Percentiles rank a stretch among this genome's conserved stretches.
These are phyloP conservation scores for Psilocybe sp. DNA, from an alignment of 768 basidiomycete species.

Conservation along the genomic window DNA sequence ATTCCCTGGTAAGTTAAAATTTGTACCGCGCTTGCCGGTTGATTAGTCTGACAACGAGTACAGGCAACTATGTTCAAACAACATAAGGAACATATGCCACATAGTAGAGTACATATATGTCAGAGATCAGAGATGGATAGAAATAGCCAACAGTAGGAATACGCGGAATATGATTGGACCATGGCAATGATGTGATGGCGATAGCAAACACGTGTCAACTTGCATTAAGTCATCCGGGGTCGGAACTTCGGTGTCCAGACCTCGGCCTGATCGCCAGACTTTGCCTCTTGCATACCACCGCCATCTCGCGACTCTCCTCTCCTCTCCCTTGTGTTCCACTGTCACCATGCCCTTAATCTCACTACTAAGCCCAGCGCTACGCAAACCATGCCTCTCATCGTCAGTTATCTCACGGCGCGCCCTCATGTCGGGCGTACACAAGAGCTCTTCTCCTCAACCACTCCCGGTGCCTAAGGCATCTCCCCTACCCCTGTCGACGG, in stretches of 20 bases:
- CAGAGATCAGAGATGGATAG: background rate
- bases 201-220: slow-evolving; percentile 22
- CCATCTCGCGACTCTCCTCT: background rate
- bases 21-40: background rate
- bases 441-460: slow-evolving; percentile 24
- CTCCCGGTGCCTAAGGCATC: slow-evolving; percentile 36
- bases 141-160: slow-evolving; percentile 14
- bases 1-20: slow-evolving; percentile 67
- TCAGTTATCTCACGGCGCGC: slow-evolving; percentile 48
- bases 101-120: background rate
- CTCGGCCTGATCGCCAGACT: background rate
- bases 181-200: slow-evolving; percentile 2
- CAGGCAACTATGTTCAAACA: slow-evolving; percentile 72
- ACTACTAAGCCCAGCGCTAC: slow-evolving; percentile 28
- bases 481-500: slow-evolving; percentile 41
- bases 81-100: slow-evolving; percentile 18
- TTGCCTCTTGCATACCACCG: background rate
- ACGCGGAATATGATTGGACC: slow-evolving; percentile 25
- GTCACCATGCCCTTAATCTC: slow-evolving; percentile 24
- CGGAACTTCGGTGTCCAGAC: too few species aligned
- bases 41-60: slow-evolving; percentile 5
- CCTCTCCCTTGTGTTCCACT: slow-evolving; percentile 13
- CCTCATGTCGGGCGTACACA: slow-evolving; percentile 65
- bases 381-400: slow-evolving; percentile 28
- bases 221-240: slow-evolving; percentile 9